phyloP scores from a whole-genome alignment of 108 stramenopile genomes.

The Ochromonas danica region DNA sequence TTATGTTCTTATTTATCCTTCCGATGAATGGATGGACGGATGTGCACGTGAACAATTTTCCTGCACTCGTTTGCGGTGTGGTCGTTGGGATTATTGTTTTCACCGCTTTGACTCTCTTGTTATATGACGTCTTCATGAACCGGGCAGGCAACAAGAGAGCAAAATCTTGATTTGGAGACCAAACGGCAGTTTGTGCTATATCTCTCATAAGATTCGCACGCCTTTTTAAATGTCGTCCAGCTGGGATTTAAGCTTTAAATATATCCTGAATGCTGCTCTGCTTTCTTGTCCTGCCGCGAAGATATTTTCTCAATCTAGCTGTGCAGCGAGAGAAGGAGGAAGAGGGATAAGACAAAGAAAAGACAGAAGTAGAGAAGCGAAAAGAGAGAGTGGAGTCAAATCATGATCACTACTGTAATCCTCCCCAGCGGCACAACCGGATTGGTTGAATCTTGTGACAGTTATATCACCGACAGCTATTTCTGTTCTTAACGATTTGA shows the following conservation, averaged over 20 bases:
- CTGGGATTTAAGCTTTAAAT: constrained; percentile 2
- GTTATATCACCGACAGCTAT: constrained; percentile 7
- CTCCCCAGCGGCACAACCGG: background rate
- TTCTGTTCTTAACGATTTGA: constrained; percentile 20
- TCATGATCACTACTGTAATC: too few relatives aligned
- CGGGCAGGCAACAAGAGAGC: background rate
- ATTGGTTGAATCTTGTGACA: background rate
- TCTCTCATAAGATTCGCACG: constrained; percentile 6
- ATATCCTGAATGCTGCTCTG: too few relatives aligned
- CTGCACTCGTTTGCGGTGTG: background rate
- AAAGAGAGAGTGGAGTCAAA: too few relatives aligned
- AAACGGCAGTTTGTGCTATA: constrained; percentile 5
- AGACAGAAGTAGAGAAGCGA: too few relatives aligned
- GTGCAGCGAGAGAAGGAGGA: too few relatives aligned
- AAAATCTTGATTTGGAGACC: background rate
- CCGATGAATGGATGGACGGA: background rate
- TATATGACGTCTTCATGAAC: constrained; percentile 15
- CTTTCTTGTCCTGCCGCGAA: too few relatives aligned
- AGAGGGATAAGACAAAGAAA: too few relatives aligned
- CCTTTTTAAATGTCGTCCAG: background rate
- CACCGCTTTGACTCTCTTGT: background rate
- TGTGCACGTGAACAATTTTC: background rate
- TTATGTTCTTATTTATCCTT: background rate
- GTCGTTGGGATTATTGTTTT: background rate
- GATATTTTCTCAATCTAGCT: too few relatives aligned